Conservation (phyloP, 345 rosid species). For the Brassica nigra region DNA sequence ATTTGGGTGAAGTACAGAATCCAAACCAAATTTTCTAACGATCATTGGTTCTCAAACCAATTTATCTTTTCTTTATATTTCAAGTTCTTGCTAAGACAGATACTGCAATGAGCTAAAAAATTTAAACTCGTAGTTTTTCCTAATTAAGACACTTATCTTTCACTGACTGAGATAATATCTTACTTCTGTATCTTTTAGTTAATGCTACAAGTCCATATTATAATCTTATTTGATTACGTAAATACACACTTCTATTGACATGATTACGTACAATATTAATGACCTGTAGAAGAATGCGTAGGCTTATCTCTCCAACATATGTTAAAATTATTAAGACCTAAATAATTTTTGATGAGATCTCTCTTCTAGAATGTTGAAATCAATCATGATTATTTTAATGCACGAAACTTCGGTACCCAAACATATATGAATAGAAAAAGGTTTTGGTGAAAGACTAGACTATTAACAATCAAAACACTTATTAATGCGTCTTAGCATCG, state of each 20-base stretch:
- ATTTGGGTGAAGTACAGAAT: not conserved
- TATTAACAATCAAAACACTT: slow-evolving; percentile 21
- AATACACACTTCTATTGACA: not conserved
- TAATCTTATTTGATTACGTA: not conserved
- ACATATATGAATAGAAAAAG: slow-evolving; percentile 22
- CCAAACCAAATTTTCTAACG: slow-evolving; percentile 11
- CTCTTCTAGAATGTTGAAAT: slow-evolving; percentile 32
- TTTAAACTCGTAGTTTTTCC: not conserved
- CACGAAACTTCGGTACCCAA: slow-evolving; percentile 18
- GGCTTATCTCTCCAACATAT: not conserved
- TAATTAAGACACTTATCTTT: not conserved
- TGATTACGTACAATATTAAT: not conserved
- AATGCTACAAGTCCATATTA: not conserved
- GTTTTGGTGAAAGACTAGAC: slow-evolving; percentile 15
- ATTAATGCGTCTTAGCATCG: slow-evolving; percentile 31
- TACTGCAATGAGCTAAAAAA: not conserved
- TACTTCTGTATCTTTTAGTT: not conserved
- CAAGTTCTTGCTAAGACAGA: not conserved
- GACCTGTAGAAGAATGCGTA: slow-evolving; percentile 9
- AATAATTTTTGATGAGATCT: not conserved
- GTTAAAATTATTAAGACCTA: not conserved
- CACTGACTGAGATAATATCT: not conserved
- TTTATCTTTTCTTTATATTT: not conserved
- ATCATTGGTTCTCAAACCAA: slow-evolving; percentile 1
- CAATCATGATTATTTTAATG: slow-evolving; percentile 22